Evolutionary conservation across 169 alveolate species (phyloP).

Genomic region (Amoebophrya sp.): DNA sequence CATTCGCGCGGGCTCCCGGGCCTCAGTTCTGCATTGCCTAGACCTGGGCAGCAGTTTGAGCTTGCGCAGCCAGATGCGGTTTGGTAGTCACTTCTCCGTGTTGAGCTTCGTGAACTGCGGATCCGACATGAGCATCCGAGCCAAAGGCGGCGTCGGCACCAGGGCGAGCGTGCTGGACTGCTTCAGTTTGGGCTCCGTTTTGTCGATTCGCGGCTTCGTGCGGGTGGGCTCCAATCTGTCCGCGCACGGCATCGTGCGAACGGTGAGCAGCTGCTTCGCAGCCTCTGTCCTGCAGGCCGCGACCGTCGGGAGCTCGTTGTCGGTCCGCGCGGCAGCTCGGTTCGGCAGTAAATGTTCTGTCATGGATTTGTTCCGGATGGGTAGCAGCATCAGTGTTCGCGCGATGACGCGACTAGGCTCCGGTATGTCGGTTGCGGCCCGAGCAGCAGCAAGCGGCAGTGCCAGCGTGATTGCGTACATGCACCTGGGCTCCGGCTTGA

Average conservation of each 20-base stretch:
- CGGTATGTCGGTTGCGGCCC: background rate
- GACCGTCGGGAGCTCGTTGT: slow-evolving; percentile 4
- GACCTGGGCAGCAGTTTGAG: background rate
- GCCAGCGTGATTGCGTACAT: background rate
- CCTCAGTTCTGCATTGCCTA: background rate
- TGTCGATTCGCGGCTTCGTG: background rate
- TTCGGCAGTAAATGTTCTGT: background rate
- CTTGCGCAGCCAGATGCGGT: slow-evolving; percentile 1
- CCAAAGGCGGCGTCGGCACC: background rate
- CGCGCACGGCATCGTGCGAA: background rate
- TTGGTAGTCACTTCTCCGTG: slow-evolving; percentile 17
- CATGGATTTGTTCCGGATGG: background rate
- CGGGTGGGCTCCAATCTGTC: slow-evolving; percentile 13
- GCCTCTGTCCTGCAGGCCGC: background rate
- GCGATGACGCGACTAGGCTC: background rate
- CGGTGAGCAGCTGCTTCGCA: background rate
- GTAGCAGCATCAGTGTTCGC: background rate
- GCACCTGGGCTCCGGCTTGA: background rate
- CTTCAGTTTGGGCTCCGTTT: background rate
- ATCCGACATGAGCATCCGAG: background rate
- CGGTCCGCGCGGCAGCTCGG: background rate
- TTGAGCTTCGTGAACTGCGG: background rate
- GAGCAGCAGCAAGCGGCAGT: background rate
- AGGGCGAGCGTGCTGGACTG: background rate
- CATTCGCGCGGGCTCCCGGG: background rate